Evolutionary conservation across 192 early-diverging fungal genomes (phyloP).

Genomic region (Linnemannia schmuckeri): DNA sequence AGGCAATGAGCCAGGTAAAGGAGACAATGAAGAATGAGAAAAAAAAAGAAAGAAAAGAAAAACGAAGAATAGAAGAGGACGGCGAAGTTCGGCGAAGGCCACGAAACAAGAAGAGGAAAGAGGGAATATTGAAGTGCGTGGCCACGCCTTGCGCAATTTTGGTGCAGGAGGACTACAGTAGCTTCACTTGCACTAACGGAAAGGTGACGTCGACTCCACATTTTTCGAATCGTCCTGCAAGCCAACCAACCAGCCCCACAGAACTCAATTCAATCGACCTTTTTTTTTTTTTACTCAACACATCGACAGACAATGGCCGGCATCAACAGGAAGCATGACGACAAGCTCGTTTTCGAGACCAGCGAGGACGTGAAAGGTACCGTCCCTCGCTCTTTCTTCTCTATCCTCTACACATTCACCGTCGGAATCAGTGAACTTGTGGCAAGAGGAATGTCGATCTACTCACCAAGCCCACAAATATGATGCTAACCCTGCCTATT

Average conservation of each 20-base stretch:
- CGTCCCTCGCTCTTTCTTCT: not conserved
- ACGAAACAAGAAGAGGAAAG: not conserved
- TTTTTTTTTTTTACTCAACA: not conserved
- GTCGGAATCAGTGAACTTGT: not conserved
- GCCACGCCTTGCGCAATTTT: not conserved
- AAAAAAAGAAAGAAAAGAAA: not conserved
- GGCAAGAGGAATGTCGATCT: not conserved
- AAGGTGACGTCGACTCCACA: not conserved
- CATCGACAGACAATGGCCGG: conserved; percentile 35
- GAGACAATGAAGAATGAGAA: not conserved
- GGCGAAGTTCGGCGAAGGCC: not conserved
- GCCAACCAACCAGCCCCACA: not conserved
- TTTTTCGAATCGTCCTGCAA: too few species aligned
- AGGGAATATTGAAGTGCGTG: not conserved
- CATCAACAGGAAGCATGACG: conserved; percentile 63
- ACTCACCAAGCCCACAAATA: not conserved
- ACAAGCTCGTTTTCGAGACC: conserved; percentile 82
- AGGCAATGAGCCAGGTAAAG: not conserved
- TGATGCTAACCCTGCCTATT: not conserved
- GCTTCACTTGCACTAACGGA: not conserved
- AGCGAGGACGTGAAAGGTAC: conserved; percentile 84
- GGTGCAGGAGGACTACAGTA: not conserved
- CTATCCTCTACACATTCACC: not conserved
- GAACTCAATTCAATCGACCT: not conserved
- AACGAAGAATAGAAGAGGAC: not conserved